Percentiles rank a stretch among this genome's conserved stretches.
Conservation (phyloP, 495 filamentous ascomycete genomes). For the Penicillium bialowiezense region DNA sequence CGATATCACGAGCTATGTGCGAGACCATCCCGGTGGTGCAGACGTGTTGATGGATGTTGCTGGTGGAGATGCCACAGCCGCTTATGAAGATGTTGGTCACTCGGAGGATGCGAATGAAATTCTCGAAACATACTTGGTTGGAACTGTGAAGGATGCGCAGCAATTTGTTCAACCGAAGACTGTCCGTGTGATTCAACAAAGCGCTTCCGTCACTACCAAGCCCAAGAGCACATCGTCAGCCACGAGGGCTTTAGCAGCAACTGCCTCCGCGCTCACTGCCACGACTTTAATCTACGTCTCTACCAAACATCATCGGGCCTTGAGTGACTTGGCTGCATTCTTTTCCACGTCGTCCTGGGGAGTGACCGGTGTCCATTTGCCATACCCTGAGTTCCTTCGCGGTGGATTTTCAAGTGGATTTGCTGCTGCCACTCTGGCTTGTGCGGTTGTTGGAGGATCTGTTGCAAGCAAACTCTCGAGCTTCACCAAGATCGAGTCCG, state of each 20-base stretch:
- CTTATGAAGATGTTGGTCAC: constrained; percentile 50
- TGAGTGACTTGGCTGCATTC: background rate
- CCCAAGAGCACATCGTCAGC: background rate
- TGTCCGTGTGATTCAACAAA: constrained; percentile 21
- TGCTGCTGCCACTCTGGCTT: constrained; percentile 23
- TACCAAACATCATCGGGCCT: background rate
- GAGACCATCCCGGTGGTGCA: constrained; percentile 51
- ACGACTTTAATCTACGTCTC: background rate
- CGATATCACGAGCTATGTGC: constrained; percentile 43
- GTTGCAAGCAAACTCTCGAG: constrained; percentile 19
- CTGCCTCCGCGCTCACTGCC: background rate
- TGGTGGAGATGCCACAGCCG: constrained; percentile 46
- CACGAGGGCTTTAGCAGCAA: background rate
- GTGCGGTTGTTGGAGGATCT: constrained; percentile 11
- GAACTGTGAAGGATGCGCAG: constrained; percentile 21
- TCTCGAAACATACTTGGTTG: constrained; percentile 21
- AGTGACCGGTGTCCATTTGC: background rate
- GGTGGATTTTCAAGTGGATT: constrained; percentile 27
- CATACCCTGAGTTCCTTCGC: constrained; percentile 1
- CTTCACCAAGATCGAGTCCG: constrained; percentile 25
- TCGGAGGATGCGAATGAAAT: constrained; percentile 39
- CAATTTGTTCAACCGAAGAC: constrained; percentile 11
- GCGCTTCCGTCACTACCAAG: background rate
- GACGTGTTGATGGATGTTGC: constrained; percentile 45
- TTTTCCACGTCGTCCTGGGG: background rate